These are phyloP conservation scores for Cladophialophora immunda DNA, from an alignment of 2,329 filamentous ascomycete species.

Conservation along the genomic window DNA sequence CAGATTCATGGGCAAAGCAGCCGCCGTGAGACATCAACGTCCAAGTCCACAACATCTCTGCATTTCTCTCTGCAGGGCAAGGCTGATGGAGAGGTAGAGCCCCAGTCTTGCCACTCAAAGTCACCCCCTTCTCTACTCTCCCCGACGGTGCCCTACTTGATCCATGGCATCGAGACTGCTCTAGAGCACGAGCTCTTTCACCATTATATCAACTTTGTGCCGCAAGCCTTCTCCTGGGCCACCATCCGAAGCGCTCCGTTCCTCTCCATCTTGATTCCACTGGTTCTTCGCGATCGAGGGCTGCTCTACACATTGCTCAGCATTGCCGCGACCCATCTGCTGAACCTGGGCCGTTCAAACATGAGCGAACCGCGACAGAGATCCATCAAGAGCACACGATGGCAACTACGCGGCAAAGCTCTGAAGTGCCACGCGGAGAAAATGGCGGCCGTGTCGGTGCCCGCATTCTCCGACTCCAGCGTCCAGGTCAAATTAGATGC, in stretches of 20 bases:
- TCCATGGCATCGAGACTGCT: not conserved
- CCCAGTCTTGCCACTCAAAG: not conserved
- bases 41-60: not conserved
- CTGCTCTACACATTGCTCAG: not conserved
- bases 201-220: not conserved
- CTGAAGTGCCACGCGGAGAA: not conserved
- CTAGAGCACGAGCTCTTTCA: not conserved
- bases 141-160: not conserved
- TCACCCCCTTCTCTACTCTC: not conserved
- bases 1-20: not conserved
- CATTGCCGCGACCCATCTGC: not conserved
- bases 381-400: not conserved
- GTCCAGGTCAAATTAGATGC: not conserved
- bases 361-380: not conserved
- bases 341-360: not conserved
- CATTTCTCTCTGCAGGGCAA: not conserved
- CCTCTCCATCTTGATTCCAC: not conserved
- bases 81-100: not conserved
- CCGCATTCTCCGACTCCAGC: not conserved
- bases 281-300: not conserved
- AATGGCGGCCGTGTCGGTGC: not conserved
- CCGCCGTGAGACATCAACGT: not conserved
- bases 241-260: not conserved
- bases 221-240: not conserved
- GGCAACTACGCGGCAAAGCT: not conserved